These are phyloP conservation scores for Elongisporangium undulatum DNA, from an alignment of 352 stramenopile genomes.

Conservation along the genomic window DNA sequence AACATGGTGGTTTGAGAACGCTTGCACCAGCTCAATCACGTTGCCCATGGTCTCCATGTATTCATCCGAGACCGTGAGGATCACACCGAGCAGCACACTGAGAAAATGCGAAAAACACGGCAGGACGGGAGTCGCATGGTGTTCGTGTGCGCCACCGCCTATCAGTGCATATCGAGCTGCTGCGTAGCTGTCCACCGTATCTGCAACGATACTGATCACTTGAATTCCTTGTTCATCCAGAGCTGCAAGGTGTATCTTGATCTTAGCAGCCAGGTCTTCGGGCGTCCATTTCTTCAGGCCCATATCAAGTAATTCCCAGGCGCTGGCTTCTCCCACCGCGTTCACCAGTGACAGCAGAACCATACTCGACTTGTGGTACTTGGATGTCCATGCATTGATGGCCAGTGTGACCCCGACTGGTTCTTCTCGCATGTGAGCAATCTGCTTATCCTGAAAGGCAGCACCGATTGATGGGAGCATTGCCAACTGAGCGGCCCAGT, in stretches of 20 bases:
- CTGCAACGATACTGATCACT: constrained; percentile 73
- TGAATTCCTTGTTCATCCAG: constrained; percentile 44
- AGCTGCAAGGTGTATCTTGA: constrained; percentile 33
- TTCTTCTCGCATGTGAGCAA: constrained; percentile 59
- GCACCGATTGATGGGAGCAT: constrained; percentile 16
- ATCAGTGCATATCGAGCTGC: constrained; percentile 39
- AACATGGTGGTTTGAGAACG: constrained; percentile 56
- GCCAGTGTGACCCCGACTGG: constrained; percentile 51
- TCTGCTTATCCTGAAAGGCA: constrained; percentile 39
- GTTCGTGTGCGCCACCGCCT: constrained; percentile 19
- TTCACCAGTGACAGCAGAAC: constrained; percentile 72
- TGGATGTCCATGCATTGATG: constrained; percentile 56
- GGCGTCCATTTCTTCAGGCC: constrained; percentile 31
- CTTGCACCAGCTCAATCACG: constrained; percentile 60
- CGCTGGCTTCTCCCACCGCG: constrained; percentile 47
- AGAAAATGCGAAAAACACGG: constrained; percentile 59
- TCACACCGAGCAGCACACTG: constrained; percentile 44
- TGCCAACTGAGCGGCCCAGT: constrained; percentile 12
- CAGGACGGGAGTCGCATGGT: constrained; percentile 43
- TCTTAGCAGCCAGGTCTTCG: constrained; percentile 44
- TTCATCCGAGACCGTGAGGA: constrained; percentile 49
- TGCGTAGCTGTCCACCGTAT: constrained; percentile 31
- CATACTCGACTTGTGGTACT: constrained; percentile 42
- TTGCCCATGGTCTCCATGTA: constrained; percentile 56
- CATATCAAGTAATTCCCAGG: constrained; percentile 56